Conservation (phyloP, 2,329 filamentous ascomycete species). For the Beauveria asiatica region DNA sequence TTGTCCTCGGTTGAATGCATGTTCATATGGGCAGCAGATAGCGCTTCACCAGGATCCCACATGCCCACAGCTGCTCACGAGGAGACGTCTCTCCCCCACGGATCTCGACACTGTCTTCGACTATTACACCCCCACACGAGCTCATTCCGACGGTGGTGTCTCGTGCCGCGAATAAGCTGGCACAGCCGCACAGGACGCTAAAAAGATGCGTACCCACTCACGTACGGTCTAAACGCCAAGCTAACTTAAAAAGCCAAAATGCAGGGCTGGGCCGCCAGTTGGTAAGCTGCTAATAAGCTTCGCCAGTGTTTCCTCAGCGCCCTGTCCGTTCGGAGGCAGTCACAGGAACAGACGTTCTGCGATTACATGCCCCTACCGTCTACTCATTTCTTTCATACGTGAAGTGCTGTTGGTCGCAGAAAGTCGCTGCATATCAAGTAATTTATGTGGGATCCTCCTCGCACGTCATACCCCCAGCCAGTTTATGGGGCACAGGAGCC, state of each 20-base stretch:
- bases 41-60: neutral
- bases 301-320: neutral
- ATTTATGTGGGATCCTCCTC: neutral
- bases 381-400: neutral
- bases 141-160: conserved; percentile 1
- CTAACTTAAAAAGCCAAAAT: conserved; percentile 7
- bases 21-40: neutral
- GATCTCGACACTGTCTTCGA: neutral
- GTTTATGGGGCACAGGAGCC: neutral
- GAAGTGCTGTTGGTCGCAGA: neutral
- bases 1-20: neutral
- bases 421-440: neutral
- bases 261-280: neutral
- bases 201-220: neutral
- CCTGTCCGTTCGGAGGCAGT: neutral
- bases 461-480: neutral
- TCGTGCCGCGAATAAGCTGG: neutral
- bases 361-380: neutral
- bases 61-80: neutral
- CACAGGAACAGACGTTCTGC: neutral
- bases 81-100: neutral
- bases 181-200: neutral
- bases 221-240: conserved; percentile 2
- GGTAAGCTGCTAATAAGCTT: neutral
- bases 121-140: neutral